Evolutionary conservation across 1,284 basidiomycete species (phyloP).

Genomic region (Cryptococcus amylolentus): DNA sequence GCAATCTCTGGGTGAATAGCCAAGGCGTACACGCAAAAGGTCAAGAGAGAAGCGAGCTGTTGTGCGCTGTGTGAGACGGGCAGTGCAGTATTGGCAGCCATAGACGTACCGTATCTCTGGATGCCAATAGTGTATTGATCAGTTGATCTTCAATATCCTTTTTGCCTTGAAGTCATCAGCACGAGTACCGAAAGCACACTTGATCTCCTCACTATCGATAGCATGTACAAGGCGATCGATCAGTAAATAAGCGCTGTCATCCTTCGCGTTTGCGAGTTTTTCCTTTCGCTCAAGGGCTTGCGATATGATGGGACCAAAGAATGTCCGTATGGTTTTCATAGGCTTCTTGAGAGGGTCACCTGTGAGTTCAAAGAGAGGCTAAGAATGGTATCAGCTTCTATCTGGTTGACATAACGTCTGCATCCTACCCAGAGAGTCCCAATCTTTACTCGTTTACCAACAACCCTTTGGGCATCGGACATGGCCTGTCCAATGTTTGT

Average conservation of each 20-base stretch:
- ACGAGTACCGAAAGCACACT: neutral
- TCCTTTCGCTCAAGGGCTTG: constrained; percentile 14
- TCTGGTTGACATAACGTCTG: neutral
- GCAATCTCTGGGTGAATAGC: constrained; percentile 22
- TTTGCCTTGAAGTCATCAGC: constrained; percentile 18
- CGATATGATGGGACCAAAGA: constrained; percentile 31
- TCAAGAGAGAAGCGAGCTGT: constrained; percentile 34
- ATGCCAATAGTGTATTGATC: constrained; percentile 44
- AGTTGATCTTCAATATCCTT: constrained; percentile 42
- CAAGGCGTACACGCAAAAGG: constrained; percentile 31
- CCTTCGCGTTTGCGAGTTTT: neutral
- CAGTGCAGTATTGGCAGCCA: neutral
- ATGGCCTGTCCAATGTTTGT: constrained; percentile 24
- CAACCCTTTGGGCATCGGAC: constrained; percentile 27
- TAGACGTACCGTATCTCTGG: constrained; percentile 41
- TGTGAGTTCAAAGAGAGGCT: constrained; percentile 36
- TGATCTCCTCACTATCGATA: constrained; percentile 26
- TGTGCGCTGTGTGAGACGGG: neutral
- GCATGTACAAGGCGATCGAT: constrained; percentile 35
- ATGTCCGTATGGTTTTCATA: constrained; percentile 27
- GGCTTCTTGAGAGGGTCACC: constrained; percentile 28
- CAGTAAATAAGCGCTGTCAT: constrained; percentile 7
- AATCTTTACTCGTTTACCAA: constrained; percentile 35
- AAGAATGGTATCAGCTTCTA: neutral
- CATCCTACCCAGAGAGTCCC: constrained; percentile 38